Conservation (phyloP, 306 rosid species). For the Trifolium fragiferum region DNA sequence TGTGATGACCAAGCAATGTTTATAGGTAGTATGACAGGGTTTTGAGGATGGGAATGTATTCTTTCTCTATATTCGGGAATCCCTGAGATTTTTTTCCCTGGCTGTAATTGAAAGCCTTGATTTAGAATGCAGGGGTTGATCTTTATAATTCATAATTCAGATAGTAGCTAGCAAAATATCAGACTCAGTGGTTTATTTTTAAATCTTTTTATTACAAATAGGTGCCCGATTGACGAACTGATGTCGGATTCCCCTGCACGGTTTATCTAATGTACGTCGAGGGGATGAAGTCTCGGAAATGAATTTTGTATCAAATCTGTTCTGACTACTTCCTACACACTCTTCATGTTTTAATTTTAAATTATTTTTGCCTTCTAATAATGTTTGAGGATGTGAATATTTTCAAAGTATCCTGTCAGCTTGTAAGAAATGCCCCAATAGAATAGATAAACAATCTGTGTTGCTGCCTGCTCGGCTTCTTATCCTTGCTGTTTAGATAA, state of each 20-base stretch:
- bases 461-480: constrained; percentile 23
- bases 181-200: constrained; percentile 55
- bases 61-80: constrained; percentile 66
- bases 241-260: constrained; percentile 42
- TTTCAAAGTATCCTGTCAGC: background rate
- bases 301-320: constrained; percentile 61
- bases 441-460: constrained; percentile 1
- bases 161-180: constrained; percentile 61
- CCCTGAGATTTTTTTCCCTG: constrained; percentile 69
- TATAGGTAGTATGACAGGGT: constrained; percentile 60
- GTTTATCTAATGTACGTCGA: constrained; percentile 44
- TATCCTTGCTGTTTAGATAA: constrained; percentile 1
- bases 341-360: constrained; percentile 4
- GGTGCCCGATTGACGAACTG: constrained; percentile 53
- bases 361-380: background rate
- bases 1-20: constrained; percentile 46
- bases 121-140: constrained; percentile 73
- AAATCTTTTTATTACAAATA: constrained; percentile 51
- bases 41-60: constrained; percentile 63
- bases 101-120: constrained; percentile 76
- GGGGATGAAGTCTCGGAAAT: constrained; percentile 56
- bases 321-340: constrained; percentile 32
- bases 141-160: constrained; percentile 54
- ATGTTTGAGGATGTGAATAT: background rate
- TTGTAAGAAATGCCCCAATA: background rate